phyloP scores from a whole-genome alignment of 768 basidiomycete genomes.

The Pisolithus tinctorius region DNA sequence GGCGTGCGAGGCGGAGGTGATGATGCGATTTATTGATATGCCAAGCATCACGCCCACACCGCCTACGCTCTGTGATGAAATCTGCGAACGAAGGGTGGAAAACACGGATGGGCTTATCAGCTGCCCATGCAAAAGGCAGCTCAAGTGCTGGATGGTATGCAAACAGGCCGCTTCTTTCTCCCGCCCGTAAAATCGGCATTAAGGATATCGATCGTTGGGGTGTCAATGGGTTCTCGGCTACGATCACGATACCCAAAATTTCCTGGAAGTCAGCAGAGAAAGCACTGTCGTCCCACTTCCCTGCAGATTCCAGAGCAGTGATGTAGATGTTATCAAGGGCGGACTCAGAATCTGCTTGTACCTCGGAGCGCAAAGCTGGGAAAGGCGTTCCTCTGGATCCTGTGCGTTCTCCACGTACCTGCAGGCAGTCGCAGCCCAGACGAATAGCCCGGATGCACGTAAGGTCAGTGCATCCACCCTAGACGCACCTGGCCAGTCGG shows the following conservation, averaged over 20 bases:
- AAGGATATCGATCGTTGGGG: constrained; percentile 21
- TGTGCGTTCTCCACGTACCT: constrained; percentile 25
- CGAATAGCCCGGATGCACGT: constrained; percentile 27
- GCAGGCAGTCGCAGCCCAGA: constrained; percentile 29
- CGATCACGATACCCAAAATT: constrained; percentile 25
- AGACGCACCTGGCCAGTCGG: constrained; percentile 24
- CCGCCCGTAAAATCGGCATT: constrained; percentile 9
- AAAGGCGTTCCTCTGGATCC: constrained; percentile 24
- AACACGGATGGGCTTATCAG: constrained; percentile 21
- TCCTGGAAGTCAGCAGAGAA: constrained; percentile 27
- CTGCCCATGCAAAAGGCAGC: constrained; percentile 22
- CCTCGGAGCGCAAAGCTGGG: constrained; percentile 13
- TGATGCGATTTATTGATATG: constrained; percentile 21
- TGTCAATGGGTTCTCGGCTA: constrained; percentile 22
- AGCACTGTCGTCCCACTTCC: constrained; percentile 23
- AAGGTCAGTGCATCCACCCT: constrained; percentile 12
- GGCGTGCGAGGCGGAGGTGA: constrained; percentile 16
- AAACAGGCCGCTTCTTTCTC: constrained; percentile 17
- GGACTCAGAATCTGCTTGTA: constrained; percentile 21
- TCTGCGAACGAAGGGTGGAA: constrained; percentile 30
- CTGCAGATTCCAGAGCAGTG: constrained; percentile 25
- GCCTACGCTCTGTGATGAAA: constrained; percentile 24
- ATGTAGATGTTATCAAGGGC: constrained; percentile 24
- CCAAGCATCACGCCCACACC: constrained; percentile 24
- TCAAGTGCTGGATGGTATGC: constrained; percentile 24